phyloP scores from a whole-genome alignment of 2,329 filamentous ascomycete species.

The Nothophaeocryptopus gaeumannii region DNA sequence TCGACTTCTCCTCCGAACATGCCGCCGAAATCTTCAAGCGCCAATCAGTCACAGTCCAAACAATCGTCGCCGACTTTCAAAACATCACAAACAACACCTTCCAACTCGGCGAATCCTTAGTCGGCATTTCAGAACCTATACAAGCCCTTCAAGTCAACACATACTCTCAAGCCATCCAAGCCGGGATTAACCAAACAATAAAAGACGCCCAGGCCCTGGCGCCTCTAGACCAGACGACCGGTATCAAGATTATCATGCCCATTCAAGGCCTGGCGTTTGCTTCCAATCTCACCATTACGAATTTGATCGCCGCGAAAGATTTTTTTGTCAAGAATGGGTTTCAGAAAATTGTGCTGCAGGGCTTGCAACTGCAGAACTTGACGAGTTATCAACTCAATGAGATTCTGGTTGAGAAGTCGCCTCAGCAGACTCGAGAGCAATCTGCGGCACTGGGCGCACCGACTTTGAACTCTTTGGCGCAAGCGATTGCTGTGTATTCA shows the following conservation, averaged over 20 bases:
- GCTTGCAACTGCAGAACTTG: conserved; percentile 3
- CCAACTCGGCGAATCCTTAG: not conserved
- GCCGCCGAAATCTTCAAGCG: conserved; percentile 4
- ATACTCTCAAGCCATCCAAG: not conserved
- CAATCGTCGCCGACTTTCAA: conserved; percentile 1
- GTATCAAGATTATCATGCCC: conserved; percentile 2
- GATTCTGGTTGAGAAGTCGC: conserved; percentile 1
- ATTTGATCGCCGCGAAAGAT: not conserved
- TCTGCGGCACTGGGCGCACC: not conserved
- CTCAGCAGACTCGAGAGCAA: not conserved
- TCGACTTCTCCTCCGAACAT: not conserved
- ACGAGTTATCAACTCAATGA: conserved; percentile 4
- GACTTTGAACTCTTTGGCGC: conserved; percentile 1
- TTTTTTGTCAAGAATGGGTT: conserved; percentile 3
- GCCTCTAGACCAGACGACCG: not conserved
- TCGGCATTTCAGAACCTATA: not conserved
- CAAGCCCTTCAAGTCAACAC: conserved; percentile 5
- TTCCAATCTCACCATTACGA: not conserved
- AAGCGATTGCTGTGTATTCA: conserved; percentile 1
- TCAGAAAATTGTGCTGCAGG: not conserved
- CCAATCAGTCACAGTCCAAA: conserved; percentile 1
- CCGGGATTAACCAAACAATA: conserved; percentile 1
- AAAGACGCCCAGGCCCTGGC: conserved; percentile 2
- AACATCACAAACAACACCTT: conserved; percentile 7
- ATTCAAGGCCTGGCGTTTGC: not conserved